Conservation (phyloP, 257 asterid genomes). For the Apocynum venetum region DNA sequence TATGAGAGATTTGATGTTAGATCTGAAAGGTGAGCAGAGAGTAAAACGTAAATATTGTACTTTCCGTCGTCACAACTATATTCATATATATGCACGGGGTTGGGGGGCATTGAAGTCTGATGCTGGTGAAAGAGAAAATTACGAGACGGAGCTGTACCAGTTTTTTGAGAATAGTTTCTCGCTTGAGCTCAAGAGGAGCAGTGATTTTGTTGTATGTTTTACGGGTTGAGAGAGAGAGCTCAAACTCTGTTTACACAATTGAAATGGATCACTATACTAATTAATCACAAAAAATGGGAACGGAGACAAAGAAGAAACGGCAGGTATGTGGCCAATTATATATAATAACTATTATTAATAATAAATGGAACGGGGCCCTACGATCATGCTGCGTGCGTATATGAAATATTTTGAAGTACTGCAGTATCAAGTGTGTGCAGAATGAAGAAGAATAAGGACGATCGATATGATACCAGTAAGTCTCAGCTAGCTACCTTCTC, state of each 20-base stretch:
- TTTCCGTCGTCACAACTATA: neutral
- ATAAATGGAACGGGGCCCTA: too few relatives aligned
- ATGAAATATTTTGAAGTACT: too few relatives aligned
- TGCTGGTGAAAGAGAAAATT: neutral
- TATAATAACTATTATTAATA: too few relatives aligned
- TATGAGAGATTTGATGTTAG: neutral
- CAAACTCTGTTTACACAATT: too few relatives aligned
- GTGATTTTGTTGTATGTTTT: neutral
- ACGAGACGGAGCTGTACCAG: neutral
- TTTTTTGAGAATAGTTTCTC: neutral
- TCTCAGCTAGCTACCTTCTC: slow-evolving; percentile 9
- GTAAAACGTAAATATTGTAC: neutral
- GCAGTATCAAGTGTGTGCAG: too few relatives aligned
- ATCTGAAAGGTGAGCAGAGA: neutral
- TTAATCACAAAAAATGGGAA: too few relatives aligned
- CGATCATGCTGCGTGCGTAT: too few relatives aligned
- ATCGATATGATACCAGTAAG: neutral
- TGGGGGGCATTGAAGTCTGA: too few relatives aligned
- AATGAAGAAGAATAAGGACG: slow-evolving; percentile 5
- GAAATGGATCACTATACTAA: too few relatives aligned
- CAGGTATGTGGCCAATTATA: too few relatives aligned
- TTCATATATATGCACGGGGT: neutral
- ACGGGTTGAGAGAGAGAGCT: too few relatives aligned
- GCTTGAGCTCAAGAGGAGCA: neutral
- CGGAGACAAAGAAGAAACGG: too few relatives aligned